Conservation (phyloP, 2,329 filamentous ascomycete genomes). For the Sclerotinia glacialis region DNA sequence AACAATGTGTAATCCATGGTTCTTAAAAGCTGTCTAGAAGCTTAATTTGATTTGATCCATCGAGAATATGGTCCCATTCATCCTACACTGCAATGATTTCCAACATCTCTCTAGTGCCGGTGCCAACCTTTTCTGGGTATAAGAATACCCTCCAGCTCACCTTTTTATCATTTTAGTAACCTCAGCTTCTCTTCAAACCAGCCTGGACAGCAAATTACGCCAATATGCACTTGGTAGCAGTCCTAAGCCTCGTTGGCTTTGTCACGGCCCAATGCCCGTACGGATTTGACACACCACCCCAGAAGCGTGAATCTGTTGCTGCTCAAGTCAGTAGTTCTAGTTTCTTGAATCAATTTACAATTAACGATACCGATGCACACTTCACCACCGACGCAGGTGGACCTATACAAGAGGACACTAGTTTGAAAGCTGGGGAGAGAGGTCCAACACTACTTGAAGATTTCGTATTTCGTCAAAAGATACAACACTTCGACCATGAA, state of each 20-base stretch:
- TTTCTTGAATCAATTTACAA: constrained; percentile 43
- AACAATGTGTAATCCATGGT: background rate
- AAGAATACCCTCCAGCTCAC: background rate
- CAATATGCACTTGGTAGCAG: constrained; percentile 8
- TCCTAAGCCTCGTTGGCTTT: background rate
- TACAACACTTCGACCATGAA: constrained; percentile 69
- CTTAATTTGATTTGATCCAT: background rate
- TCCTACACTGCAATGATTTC: background rate
- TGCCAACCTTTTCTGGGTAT: background rate
- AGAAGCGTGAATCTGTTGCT: background rate
- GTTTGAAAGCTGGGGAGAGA: constrained; percentile 62
- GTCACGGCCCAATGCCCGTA: constrained; percentile 15
- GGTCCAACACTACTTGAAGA: constrained; percentile 70
- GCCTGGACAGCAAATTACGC: background rate
- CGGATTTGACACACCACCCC: background rate
- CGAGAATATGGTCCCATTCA: background rate
- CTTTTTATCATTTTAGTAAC: background rate
- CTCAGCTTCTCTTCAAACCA: background rate
- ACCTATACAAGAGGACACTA: constrained; percentile 64
- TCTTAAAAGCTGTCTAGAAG: background rate
- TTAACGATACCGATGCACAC: constrained; percentile 54
- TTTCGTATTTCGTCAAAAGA: constrained; percentile 70
- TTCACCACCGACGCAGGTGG: constrained; percentile 67
- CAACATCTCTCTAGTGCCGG: background rate
- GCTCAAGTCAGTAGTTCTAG: constrained; percentile 2